Base-by-base conservation (phyloP, 2,329 filamentous ascomycete genomes). In the Tricladium varicosporioides region DNA sequence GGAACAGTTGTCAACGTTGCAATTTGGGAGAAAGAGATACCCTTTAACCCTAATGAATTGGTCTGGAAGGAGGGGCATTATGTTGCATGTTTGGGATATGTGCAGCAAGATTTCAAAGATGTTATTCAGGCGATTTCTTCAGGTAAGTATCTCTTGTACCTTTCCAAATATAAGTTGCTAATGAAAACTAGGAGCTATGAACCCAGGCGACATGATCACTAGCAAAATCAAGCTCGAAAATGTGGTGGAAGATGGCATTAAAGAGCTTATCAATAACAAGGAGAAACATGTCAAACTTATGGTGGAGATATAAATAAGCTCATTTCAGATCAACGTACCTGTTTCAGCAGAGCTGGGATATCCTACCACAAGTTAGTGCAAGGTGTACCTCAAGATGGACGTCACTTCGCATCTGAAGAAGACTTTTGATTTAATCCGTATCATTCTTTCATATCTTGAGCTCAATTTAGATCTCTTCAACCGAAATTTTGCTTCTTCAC, bases 1-100 rank as follows among this genome's bases (percentile, higher is more conserved):
- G 85, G 84, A 0, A 81, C 80, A 0, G 75, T 88, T 0, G 77
- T 87, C 1, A 87, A 87, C 59, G 77, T 87, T n/a, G 82, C 84
- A 0, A 81, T 87, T 2, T 87, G 82, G 82, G 82, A 85, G 64
- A 81, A 77, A 53, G 72, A 73, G 5, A 75, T 83, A 3, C 74
- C 75, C 0, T 78, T 86, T 51, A 72, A 80, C 32, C 77, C 80
- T 1, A 84, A 83, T 61, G 75, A 78, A 62, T 62, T 84, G 31
- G 75, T 83, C 5, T 78, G 79, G 52, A 74, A 74, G 5, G 81
- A 85, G 66, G 77, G 80, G 32, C 76, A 72, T 36, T 82, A 81
- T 63, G 72, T 76, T 7, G 78, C 78, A 1, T 59, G 53, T 51
- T 15, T 65, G 10, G 61, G 59, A 9, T 65, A 68, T 43, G 50